Evolutionary conservation across 129 eudicot species (phyloP), one percentile per base, ranked within the genome.

Genomic region (Tagetes patula): DNA sequence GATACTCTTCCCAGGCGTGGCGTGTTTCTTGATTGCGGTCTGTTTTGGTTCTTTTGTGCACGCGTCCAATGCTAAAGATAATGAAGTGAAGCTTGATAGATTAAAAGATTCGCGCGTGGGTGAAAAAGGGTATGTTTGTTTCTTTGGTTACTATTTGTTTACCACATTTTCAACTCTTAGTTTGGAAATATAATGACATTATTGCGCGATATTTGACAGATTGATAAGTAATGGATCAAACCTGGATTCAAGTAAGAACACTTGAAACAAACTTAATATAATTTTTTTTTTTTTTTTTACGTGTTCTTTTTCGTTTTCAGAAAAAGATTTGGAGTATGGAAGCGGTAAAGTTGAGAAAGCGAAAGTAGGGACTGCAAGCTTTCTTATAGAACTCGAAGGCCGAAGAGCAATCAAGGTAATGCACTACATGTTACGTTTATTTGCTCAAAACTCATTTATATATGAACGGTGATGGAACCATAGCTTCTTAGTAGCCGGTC

Each of bases 1-100:
- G 82, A 84, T 89, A 69, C 85, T 92, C 62, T 92, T 92, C 69
- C 90, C 98, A 39, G 98, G 98, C 0, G 98, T 92, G 7, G 98
- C 79, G 3, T 92, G 95, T 83, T 92, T 92, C 78, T 70, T 92
- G 83, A 56, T 83, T 69, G 97, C 97, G 4, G 97, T 88, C 71
- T 86, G 79, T 67, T 71, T 92, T 47, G 97, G 89, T 41, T 79
- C 97, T 56, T 78, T 79, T 11, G 93, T 92, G 38, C 96, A 92
- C 69, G 49, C 88, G 47, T 92, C 97, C 50, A 87, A 85, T 70
- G 87, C 89, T 37, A 78, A 78, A 32, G 97, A 92, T 73, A 87
- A 86, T 64, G 66, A 74, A 83, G 81, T 33, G 8, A 92, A 92
- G 77, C 93, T 92, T 43, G 70, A 68, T 60, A 37, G 10, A 47